phyloP scores from a whole-genome alignment of 768 basidiomycete genomes.

The Leccinum barrowsii region DNA sequence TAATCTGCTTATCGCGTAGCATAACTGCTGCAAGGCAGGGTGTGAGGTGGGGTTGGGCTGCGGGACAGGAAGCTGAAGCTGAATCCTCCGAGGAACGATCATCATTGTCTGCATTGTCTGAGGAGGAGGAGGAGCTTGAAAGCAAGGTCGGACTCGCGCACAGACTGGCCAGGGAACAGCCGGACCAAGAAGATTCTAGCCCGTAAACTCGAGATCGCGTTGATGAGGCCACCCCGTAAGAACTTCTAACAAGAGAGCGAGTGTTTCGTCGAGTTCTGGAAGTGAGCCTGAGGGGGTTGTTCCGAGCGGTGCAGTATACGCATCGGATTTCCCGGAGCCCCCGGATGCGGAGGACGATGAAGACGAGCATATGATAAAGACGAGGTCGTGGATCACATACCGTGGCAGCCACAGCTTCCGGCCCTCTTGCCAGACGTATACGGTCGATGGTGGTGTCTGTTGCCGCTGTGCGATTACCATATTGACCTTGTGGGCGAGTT shows the following conservation, averaged over 20 bases:
- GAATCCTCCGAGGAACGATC: constrained; percentile 4
- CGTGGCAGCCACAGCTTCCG: constrained; percentile 31
- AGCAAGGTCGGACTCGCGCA: background rate
- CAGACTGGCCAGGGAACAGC: constrained; percentile 20
- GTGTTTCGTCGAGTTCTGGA: constrained; percentile 17
- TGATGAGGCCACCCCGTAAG: background rate
- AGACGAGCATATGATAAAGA: constrained; percentile 19
- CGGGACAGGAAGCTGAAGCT: constrained; percentile 8
- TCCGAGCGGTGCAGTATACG: constrained; percentile 35
- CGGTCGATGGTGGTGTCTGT: constrained; percentile 53
- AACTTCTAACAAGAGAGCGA: background rate
- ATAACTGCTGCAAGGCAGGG: too few relatives aligned
- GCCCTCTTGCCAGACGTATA: constrained; percentile 42
- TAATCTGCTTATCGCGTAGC: too few relatives aligned
- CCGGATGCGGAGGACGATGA: constrained; percentile 45
- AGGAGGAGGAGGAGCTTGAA: constrained; percentile 3
- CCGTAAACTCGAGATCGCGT: constrained; percentile 21
- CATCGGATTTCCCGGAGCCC: constrained; percentile 53
- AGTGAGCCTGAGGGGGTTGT: constrained; percentile 13
- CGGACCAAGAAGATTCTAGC: constrained; percentile 9
- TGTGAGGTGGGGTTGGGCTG: background rate
- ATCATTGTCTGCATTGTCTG: constrained; percentile 1
- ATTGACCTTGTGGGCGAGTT: constrained; percentile 81
- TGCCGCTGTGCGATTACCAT: constrained; percentile 38
- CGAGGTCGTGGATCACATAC: constrained; percentile 31